phyloP scores from a whole-genome alignment of 169 alveolate species.

The Plasmodium relictum region DNA sequence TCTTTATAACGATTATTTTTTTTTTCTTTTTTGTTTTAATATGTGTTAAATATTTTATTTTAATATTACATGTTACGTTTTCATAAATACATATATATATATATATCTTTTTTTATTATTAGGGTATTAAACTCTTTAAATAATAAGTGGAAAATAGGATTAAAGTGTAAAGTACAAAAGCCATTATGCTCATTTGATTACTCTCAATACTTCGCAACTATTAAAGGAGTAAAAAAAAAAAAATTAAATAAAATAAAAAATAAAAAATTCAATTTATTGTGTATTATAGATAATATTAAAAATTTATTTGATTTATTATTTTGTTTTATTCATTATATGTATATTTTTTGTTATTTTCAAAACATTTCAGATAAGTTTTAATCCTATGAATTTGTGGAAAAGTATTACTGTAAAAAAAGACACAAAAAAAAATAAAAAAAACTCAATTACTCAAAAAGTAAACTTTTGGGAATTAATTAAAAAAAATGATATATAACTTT shows the following conservation, averaged over 20 bases:
- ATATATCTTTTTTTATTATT: neutral
- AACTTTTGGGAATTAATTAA: slow-evolving; percentile 8
- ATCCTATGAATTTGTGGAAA: slow-evolving; percentile 5
- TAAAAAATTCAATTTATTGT: neutral
- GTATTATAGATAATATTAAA: no score
- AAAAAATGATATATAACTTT: neutral
- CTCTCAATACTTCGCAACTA: neutral
- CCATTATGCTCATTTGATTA: neutral
- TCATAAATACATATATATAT: neutral
- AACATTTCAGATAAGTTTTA: neutral
- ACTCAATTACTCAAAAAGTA: neutral
- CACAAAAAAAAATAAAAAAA: neutral
- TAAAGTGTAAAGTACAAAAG: slow-evolving; percentile 3
- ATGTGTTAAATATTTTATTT: neutral
- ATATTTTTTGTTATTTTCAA: neutral
- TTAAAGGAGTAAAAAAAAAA: neutral
- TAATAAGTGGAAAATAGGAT: slow-evolving; percentile 1
- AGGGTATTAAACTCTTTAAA: neutral
- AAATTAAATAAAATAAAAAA: neutral
- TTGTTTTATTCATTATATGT: neutral
- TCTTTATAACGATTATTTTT: no score
- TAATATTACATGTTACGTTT: neutral
- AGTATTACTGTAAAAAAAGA: slow-evolving; percentile 7
- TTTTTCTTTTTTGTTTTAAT: neutral
- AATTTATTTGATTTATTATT: neutral